Evolutionary conservation across 345 rosid species (phyloP), one percentile per base, ranked within the genome.

Genomic region (Carallia brachiata): DNA sequence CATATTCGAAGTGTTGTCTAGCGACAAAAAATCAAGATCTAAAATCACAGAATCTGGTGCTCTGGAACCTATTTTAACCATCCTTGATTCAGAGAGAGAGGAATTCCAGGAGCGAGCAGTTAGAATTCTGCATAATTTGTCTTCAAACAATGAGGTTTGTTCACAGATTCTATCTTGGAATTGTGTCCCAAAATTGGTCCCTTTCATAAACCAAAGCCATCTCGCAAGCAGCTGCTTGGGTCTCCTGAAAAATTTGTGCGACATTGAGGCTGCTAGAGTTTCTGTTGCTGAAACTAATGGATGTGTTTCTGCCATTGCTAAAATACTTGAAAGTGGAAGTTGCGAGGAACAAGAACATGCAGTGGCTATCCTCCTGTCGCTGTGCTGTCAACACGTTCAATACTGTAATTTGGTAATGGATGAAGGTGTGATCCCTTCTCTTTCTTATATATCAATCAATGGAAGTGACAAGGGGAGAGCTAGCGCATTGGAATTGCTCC

Each of bases 311-410:
- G 78, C 88, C 44, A 64, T 94, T 31, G 88, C 84, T 57, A 78
- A 83, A 30, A 77, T 89, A 34, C 89, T 94, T 8, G 96, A 90
- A 18, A 77, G 69, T 36, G 85, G 77, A 30, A 81, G 77, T 68
- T 31, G 60, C 1, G 86, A 88, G 80, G 89, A 82, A 66, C 96
- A 88, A 80, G 98, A 94, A 73, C 84, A 80, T 13, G 80, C 79
- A 16, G 79, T 78, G 13, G 64, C 73, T 18, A 47, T 83, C 44
- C 71, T 83, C 27, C 79, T 80, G 16, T 78, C 77, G 1, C 64
- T 83, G 48, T 83, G 87, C 73, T 75, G 82, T 65, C 82, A 80
- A 70, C 69, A 73, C 7, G 55, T 70, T 28, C 73, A 76, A 34
- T 83, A 90, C 65, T 88, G 97, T 64, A 70, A 82, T 19, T 57